These are phyloP conservation scores for Vigna radiata DNA, from an alignment of 306 rosid species.

Conservation along the genomic window DNA sequence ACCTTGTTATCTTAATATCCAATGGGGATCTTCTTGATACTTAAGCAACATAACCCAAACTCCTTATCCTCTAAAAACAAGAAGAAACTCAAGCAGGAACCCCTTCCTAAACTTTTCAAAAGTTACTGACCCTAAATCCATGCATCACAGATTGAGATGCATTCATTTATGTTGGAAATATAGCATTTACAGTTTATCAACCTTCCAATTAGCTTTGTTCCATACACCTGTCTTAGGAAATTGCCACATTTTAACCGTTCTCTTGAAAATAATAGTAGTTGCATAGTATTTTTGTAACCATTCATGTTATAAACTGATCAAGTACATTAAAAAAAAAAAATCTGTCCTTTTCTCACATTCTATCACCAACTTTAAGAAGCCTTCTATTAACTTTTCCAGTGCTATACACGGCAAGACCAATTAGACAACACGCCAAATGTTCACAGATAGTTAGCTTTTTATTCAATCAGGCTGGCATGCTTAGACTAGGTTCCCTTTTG, in stretches of 20 bases:
- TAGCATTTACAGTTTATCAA: neutral
- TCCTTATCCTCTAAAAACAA: too few relatives aligned
- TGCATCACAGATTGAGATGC: conserved; percentile 25
- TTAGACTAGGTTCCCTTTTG: too few relatives aligned
- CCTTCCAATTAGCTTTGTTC: neutral
- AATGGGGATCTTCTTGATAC: too few relatives aligned
- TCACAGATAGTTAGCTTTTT: too few relatives aligned
- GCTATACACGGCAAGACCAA: too few relatives aligned
- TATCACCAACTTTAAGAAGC: neutral
- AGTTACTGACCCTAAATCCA: conserved; percentile 5
- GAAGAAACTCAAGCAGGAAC: neutral
- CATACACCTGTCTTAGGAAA: neutral
- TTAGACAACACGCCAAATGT: too few relatives aligned
- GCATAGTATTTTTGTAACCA: neutral
- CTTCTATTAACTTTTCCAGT: neutral
- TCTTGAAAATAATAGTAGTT: neutral
- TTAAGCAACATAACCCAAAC: too few relatives aligned
- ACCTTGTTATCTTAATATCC: too few relatives aligned
- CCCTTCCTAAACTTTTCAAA: neutral
- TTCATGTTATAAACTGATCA: neutral
- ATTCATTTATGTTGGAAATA: neutral
- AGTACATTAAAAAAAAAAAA: too few relatives aligned
- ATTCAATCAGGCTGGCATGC: too few relatives aligned
- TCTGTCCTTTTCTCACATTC: too few relatives aligned
- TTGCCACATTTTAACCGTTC: neutral